These are phyloP conservation scores for Yarrowia keelungensis DNA, from an alignment of 805 yeast species.

Conservation along the genomic window DNA sequence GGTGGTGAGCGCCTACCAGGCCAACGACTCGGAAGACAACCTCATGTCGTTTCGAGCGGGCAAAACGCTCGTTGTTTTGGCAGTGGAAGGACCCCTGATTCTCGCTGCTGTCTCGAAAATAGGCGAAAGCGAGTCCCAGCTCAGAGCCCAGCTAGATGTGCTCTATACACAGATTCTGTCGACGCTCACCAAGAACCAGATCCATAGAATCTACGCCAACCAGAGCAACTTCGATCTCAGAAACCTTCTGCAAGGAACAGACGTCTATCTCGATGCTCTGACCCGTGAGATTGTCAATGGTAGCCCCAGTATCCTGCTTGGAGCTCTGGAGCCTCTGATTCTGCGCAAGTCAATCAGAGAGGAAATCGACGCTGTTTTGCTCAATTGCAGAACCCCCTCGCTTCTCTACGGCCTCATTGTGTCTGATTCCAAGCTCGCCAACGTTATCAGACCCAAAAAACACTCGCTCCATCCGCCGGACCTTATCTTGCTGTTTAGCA, in stretches of 20 bases:
- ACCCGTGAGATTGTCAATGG: constrained; percentile 60
- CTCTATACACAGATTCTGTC: constrained; percentile 81
- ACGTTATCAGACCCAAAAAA: constrained; percentile 74
- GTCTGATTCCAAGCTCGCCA: constrained; percentile 68
- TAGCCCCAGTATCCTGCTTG: constrained; percentile 66
- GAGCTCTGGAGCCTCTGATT: constrained; percentile 69
- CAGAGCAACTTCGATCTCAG: constrained; percentile 84
- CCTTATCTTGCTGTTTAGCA: constrained; percentile 72
- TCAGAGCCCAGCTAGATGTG: constrained; percentile 70
- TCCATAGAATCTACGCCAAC: constrained; percentile 68
- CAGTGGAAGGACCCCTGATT: constrained; percentile 71
- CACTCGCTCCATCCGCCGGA: constrained; percentile 86
- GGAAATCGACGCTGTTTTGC: constrained; percentile 62
- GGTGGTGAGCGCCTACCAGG: constrained; percentile 70
- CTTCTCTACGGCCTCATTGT: constrained; percentile 79
- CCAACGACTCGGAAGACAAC: constrained; percentile 42
- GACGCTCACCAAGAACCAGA: constrained; percentile 80
- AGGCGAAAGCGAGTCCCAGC: constrained; percentile 52
- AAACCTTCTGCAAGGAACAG: constrained; percentile 75
- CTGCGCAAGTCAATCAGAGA: constrained; percentile 64
- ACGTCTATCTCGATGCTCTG: constrained; percentile 72
- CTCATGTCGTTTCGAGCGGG: constrained; percentile 59
- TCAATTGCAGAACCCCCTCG: constrained; percentile 58
- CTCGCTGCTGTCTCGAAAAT: constrained; percentile 65
- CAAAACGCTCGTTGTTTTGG: constrained; percentile 61